Evolutionary conservation across 139 green algal species (phyloP).

Genomic region (Coccomyxa sp.): DNA sequence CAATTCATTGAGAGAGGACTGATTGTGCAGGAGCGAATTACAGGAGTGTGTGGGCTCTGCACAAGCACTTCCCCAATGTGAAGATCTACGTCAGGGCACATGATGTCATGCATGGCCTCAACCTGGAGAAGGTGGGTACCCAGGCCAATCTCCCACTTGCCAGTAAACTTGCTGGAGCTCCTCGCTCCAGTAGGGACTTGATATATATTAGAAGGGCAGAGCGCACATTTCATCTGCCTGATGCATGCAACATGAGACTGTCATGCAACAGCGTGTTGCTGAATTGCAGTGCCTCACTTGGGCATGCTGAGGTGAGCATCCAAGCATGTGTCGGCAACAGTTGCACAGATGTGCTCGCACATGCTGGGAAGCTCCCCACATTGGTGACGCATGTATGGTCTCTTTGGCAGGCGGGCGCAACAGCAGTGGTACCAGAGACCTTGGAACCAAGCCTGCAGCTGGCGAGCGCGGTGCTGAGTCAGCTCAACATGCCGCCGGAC

Average conservation of each 20-base stretch:
- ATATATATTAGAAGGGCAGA: too few species aligned
- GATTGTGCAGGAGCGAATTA: slow-evolving; percentile 85
- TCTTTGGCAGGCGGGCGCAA: slow-evolving; percentile 67
- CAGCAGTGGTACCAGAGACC: slow-evolving; percentile 94
- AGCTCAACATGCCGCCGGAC: slow-evolving; percentile 74
- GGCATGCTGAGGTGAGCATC: too few species aligned
- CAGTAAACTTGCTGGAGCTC: too few species aligned
- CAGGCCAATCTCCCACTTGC: too few species aligned
- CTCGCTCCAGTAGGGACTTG: too few species aligned
- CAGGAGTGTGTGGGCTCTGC: slow-evolving; percentile 90
- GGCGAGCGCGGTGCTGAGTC: slow-evolving; percentile 79
- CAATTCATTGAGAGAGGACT: too few species aligned
- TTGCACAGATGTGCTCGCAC: not conserved
- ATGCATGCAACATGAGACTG: too few species aligned
- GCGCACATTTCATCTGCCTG: too few species aligned
- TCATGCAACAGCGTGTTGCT: too few species aligned
- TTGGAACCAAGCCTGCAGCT: slow-evolving; percentile 92
- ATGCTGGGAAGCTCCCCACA: too few species aligned
- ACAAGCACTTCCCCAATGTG: slow-evolving; percentile 82
- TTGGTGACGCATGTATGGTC: not conserved
- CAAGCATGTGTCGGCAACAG: too few species aligned
- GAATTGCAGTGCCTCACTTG: too few species aligned
- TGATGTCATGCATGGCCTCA: slow-evolving; percentile 91
- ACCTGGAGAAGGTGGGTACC: slow-evolving; percentile 85
- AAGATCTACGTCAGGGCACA: slow-evolving; percentile 96